These are phyloP conservation scores for Diddensiella caesifluorescens DNA, from an alignment of 805 yeast genomes.

Conservation along the genomic window DNA sequence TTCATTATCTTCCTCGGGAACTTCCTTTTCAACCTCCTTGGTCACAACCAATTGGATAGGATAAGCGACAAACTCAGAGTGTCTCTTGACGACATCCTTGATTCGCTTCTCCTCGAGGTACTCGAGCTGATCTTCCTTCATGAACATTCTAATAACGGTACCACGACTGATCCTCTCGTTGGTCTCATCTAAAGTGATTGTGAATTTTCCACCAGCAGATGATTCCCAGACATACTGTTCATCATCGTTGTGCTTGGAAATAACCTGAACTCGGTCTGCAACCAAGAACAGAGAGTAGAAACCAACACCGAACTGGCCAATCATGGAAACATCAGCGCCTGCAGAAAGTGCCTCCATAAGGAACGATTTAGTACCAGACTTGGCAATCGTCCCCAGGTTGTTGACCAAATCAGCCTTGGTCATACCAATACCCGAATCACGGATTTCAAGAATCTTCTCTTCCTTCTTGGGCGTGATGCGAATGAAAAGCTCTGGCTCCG, in stretches of 20 bases:
- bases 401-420: constrained; percentile 98
- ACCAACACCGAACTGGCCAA: constrained; percentile 99
- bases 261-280: constrained; percentile 97
- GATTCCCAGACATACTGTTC: constrained; percentile 99
- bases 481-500: constrained; percentile 94
- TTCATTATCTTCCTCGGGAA: constrained; percentile 72
- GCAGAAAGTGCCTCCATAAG: constrained; percentile 96
- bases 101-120: constrained; percentile 99
- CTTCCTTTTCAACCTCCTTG: constrained; percentile 98
- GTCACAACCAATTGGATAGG: constrained; percentile 98
- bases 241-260: constrained; percentile 97
- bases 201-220: constrained; percentile 99
- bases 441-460: constrained; percentile 86
- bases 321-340: constrained; percentile 99
- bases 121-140: constrained; percentile 98
- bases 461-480: constrained; percentile 98
- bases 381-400: constrained; percentile 99
- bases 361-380: constrained; percentile 98
- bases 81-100: constrained; percentile 98
- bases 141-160: constrained; percentile 88
- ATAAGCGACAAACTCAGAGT: constrained; percentile 98
- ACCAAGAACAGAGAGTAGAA: constrained; percentile 99
- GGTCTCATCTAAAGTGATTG: constrained; percentile 83
- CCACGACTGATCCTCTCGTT: constrained; percentile 92
- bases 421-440: constrained; percentile 99